A percentile compares a stretch with the other conserved stretches of the same genome.
phyloP scores from a whole-genome alignment of 192 early-diverging fungal species.

The Linnemannia zychae region DNA sequence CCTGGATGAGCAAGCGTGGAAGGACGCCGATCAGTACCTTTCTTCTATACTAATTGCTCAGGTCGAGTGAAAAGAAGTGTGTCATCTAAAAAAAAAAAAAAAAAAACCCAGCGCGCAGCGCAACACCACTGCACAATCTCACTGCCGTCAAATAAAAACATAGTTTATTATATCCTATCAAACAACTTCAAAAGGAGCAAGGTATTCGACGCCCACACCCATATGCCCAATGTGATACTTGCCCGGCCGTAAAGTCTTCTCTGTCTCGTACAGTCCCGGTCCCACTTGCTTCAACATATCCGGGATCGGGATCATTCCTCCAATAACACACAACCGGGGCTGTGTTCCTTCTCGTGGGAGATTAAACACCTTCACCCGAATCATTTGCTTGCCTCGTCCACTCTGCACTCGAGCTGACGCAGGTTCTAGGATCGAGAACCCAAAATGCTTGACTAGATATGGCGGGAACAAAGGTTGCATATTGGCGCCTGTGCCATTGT shows the following conservation, averaged over 20 bases:
- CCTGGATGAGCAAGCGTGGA: constrained; percentile 18
- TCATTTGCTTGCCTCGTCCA: constrained; percentile 9
- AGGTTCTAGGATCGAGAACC: constrained; percentile 33
- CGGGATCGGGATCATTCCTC: neutral
- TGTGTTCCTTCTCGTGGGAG: neutral
- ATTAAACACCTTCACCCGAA: constrained; percentile 21
- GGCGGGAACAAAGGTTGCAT: constrained; percentile 15
- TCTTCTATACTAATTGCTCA: neutral
- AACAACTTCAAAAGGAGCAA: neutral
- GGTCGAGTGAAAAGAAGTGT: neutral
- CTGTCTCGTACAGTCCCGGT: constrained; percentile 20
- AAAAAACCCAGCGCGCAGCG: neutral
- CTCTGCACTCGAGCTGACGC: constrained; percentile 16
- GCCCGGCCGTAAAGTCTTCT: constrained; percentile 8
- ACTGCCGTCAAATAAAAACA: too few species aligned
- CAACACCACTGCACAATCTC: neutral
- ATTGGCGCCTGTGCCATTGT: constrained; percentile 29
- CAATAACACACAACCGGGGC: neutral
- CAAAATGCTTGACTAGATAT: neutral
- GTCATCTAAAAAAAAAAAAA: too few species aligned
- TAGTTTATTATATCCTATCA: neutral
- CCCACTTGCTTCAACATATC: constrained; percentile 20
- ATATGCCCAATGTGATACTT: constrained; percentile 20
- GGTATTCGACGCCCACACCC: neutral
- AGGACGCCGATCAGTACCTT: constrained; percentile 26